Conservation (phyloP, 192 early-diverging fungal genomes). For the Powellomyces hirtus region DNA sequence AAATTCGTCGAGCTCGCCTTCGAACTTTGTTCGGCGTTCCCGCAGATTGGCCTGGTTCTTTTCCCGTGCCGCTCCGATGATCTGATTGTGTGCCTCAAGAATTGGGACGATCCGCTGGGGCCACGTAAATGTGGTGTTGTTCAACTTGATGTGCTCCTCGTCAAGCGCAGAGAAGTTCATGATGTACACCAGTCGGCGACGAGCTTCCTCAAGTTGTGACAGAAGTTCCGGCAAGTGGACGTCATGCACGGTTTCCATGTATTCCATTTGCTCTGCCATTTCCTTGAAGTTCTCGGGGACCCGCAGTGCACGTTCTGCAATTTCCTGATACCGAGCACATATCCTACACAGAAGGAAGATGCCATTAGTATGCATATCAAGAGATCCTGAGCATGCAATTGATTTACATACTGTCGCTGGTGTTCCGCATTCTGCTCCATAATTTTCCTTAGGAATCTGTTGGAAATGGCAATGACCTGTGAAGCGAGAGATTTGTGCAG, state of each 20-base stretch:
- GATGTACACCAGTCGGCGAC: conserved; percentile 50
- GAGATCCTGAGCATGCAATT: background rate
- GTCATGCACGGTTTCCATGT: conserved; percentile 49
- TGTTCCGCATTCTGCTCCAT: conserved; percentile 48
- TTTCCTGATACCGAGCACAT: conserved; percentile 50
- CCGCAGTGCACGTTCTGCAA: conserved; percentile 48
- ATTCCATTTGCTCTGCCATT: conserved; percentile 64
- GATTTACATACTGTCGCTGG: conserved; percentile 37
- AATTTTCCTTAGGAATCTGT: conserved; percentile 50
- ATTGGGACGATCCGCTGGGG: conserved; percentile 52
- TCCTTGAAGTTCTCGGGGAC: conserved; percentile 63
- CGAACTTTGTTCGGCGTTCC: conserved; percentile 55
- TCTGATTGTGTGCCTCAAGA: conserved; percentile 51
- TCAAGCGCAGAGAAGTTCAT: conserved; percentile 56
- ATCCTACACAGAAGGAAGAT: conserved; percentile 38
- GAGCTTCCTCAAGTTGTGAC: conserved; percentile 50
- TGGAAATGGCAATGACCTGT: conserved; percentile 41
- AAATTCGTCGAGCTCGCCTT: conserved; percentile 57
- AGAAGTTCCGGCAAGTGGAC: conserved; percentile 50
- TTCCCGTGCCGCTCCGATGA: conserved; percentile 53
- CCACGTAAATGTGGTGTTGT: conserved; percentile 64
- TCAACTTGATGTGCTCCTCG: conserved; percentile 56
- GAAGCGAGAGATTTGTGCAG: conserved; percentile 45
- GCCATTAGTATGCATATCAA: background rate
- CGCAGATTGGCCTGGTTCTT: conserved; percentile 52